These are phyloP conservation scores for Polygonum maritimum DNA, from an alignment of 148 eudicot species.

Conservation along the genomic window DNA sequence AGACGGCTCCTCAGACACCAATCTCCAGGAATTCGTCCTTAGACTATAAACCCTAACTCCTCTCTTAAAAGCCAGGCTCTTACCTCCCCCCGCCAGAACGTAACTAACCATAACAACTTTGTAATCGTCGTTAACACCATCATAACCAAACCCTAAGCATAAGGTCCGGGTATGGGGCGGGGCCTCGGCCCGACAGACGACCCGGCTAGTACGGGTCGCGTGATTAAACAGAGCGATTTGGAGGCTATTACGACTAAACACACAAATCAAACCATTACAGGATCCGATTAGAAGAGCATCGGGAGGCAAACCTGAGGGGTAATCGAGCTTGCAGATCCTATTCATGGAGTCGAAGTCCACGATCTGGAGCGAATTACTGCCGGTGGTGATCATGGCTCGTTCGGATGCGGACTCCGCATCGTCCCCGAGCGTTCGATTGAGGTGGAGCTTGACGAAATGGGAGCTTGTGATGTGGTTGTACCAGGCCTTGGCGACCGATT, in stretches of 20 bases:
- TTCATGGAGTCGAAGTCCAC: background rate
- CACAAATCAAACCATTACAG: constrained; percentile 11
- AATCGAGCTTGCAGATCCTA: background rate
- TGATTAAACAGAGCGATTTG: constrained; percentile 8
- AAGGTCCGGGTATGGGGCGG: background rate
- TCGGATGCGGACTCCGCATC: background rate
- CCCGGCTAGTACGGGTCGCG: background rate
- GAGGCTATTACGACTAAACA: background rate
- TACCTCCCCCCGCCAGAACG: background rate
- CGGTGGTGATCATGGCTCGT: background rate
- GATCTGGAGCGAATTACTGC: background rate
- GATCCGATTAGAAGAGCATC: constrained; percentile 8
- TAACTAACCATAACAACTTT: constrained; percentile 5
- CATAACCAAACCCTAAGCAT: constrained; percentile 7
- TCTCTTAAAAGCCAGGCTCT: background rate
- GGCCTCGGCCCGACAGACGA: background rate
- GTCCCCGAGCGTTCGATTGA: background rate
- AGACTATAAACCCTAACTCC: constrained; percentile 11
- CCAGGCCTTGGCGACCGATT: constrained; percentile 10
- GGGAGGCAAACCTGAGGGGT: background rate
- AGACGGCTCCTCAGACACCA: background rate
- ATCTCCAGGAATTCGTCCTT: constrained; percentile 8
- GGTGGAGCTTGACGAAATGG: constrained; percentile 14
- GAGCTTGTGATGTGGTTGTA: constrained; percentile 5
- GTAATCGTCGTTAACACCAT: constrained; percentile 6